phyloP scores from a whole-genome alignment of 2,329 filamentous ascomycete genomes.

The Xylaria sp. region DNA sequence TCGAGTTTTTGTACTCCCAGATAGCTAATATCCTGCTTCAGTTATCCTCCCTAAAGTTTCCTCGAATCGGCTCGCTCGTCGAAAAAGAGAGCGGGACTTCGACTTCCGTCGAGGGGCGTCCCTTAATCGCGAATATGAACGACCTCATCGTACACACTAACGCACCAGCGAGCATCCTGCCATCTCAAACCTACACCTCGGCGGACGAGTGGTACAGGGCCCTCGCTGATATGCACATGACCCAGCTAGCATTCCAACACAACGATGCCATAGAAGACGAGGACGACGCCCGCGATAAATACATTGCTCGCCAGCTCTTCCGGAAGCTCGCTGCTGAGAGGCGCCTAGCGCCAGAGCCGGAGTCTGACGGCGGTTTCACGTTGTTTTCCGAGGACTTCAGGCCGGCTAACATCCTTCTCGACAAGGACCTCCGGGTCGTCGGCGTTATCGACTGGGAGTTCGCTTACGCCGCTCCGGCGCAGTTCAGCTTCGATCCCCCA shows the following conservation, averaged over 20 bases:
- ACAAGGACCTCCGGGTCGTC: constrained; percentile 37
- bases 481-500: constrained; percentile 45
- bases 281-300: constrained; percentile 50
- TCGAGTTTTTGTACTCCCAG: not conserved
- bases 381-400: constrained; percentile 28
- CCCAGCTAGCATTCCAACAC: constrained; percentile 47
- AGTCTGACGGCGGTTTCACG: constrained; percentile 28
- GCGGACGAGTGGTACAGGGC: constrained; percentile 47
- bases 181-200: constrained; percentile 35
- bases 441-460: constrained; percentile 51
- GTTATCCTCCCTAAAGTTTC: not conserved
- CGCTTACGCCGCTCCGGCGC: constrained; percentile 42
- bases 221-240: constrained; percentile 49
- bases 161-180: not conserved
- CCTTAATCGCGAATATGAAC: not conserved
- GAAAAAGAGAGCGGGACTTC: not conserved
- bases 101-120: not conserved
- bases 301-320: constrained; percentile 50
- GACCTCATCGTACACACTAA: not conserved
- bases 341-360: not conserved
- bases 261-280: constrained; percentile 46
- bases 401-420: constrained; percentile 24
- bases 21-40: not conserved
- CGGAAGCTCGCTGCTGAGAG: constrained; percentile 41
- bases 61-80: not conserved